Evolutionary conservation across 2,329 filamentous ascomycete genomes (phyloP).

Genomic region (Mycogone perniciosa): DNA sequence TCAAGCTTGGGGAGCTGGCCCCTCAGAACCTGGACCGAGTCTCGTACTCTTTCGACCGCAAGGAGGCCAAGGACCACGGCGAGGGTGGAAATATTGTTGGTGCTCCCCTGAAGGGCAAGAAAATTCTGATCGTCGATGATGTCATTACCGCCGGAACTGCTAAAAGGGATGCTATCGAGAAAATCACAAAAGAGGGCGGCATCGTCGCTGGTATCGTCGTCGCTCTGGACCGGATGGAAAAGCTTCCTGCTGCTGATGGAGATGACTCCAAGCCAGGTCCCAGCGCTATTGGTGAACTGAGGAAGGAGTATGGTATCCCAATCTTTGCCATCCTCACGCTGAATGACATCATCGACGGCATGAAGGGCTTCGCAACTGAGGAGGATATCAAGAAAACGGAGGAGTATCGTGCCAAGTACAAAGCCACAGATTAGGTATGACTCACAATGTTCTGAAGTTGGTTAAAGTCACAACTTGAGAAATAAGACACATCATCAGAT

Average conservation of each 20-base stretch:
- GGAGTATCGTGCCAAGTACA: constrained; percentile 65
- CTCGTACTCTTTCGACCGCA: constrained; percentile 89
- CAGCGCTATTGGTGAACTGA: constrained; percentile 81
- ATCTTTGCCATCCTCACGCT: constrained; percentile 79
- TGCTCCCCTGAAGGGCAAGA: constrained; percentile 75
- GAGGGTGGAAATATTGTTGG: constrained; percentile 93
- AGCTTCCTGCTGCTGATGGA: constrained; percentile 56
- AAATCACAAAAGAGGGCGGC: constrained; percentile 81
- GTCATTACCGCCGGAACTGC: constrained; percentile 95
- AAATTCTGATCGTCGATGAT: constrained; percentile 87
- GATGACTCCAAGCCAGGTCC: constrained; percentile 64
- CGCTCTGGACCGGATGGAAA: constrained; percentile 81
- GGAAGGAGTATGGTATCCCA: constrained; percentile 75
- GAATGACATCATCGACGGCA: constrained; percentile 70
- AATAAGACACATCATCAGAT: too few species aligned
- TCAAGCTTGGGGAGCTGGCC: constrained; percentile 68
- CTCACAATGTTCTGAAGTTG: not conserved
- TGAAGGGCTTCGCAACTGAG: constrained; percentile 55
- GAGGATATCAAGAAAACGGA: constrained; percentile 61
- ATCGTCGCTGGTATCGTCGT: constrained; percentile 82
- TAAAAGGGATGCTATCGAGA: constrained; percentile 83
- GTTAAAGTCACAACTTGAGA: not conserved
- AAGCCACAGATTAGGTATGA: constrained; percentile 46
- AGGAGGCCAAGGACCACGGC: constrained; percentile 93
- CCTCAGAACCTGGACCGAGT: constrained; percentile 58